Conservation (phyloP, 2,329 filamentous ascomycete genomes). For the Diplodia scrobiculata region DNA sequence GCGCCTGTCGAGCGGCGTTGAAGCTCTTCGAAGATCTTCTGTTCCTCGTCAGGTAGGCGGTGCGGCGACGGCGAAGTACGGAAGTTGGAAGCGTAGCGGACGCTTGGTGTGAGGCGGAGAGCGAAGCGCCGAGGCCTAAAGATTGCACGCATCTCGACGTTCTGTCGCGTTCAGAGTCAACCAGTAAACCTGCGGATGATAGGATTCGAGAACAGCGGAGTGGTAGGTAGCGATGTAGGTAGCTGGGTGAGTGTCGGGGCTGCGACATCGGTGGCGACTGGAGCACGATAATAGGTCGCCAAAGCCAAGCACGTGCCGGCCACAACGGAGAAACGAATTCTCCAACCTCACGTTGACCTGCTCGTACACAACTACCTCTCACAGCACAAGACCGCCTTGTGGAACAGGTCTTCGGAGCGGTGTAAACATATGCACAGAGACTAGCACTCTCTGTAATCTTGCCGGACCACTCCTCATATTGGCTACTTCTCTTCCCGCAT, state of each 20-base stretch:
- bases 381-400: no score
- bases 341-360: constrained; percentile 13
- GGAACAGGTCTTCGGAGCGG: no score
- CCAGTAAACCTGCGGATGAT: neutral
- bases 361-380: no score
- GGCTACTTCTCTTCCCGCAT: neutral
- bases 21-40: constrained; percentile 86
- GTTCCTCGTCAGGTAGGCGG: constrained; percentile 81
- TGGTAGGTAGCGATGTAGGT: neutral
- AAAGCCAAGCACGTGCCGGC: constrained; percentile 18
- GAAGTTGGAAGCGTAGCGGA: constrained; percentile 33
- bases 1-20: constrained; percentile 75
- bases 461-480: neutral
- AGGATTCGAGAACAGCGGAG: neutral
- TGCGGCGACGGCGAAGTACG: constrained; percentile 69
- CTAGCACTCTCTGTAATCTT: neutral
- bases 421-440: no score
- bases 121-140: constrained; percentile 6
- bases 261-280: constrained; percentile 25
- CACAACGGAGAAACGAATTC: constrained; percentile 24
- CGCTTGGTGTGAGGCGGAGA: constrained; percentile 11
- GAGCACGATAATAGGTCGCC: constrained; percentile 3
- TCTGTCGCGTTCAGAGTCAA: neutral
- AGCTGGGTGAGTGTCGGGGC: neutral
- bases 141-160: constrained; percentile 10